Conservation (phyloP, 192 early-diverging fungal genomes). For the Backusella westeae region DNA sequence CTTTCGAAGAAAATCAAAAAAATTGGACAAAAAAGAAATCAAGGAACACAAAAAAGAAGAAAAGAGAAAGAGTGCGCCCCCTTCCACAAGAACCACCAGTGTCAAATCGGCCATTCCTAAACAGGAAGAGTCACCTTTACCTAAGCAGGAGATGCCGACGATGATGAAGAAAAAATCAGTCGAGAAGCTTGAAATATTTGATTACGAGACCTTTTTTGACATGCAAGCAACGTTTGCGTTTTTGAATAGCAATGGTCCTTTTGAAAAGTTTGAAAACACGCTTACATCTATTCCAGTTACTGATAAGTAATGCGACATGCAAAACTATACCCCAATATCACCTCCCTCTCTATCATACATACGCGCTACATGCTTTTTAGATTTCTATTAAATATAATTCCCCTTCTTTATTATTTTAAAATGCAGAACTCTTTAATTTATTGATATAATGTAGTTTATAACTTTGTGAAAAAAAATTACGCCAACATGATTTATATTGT, state of each 20-base stretch:
- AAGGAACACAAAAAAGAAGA: background rate
- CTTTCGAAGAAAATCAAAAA: constrained; percentile 10
- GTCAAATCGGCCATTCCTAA: constrained; percentile 2
- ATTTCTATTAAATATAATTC: background rate
- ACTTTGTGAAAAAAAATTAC: background rate
- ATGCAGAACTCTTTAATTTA: background rate
- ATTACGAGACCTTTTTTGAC: constrained; percentile 7
- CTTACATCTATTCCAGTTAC: background rate
- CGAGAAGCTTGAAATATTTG: constrained; percentile 1
- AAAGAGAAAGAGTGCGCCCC: constrained; percentile 11
- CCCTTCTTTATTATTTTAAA: background rate
- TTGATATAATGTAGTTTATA: background rate
- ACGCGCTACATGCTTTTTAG: background rate
- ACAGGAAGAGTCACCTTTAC: background rate
- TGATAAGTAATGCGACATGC: background rate
- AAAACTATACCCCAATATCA: background rate
- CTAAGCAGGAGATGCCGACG: background rate
- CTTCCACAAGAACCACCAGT: background rate
- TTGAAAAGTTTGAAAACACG: background rate
- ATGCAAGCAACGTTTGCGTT: constrained; percentile 14
- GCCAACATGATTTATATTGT: background rate
- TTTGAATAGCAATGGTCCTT: constrained; percentile 3
- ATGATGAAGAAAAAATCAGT: background rate
- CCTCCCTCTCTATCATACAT: background rate
- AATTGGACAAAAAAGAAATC: background rate